Base-by-base conservation (phyloP, 768 basidiomycete species). In the Gloeostereum incarnatum region DNA sequence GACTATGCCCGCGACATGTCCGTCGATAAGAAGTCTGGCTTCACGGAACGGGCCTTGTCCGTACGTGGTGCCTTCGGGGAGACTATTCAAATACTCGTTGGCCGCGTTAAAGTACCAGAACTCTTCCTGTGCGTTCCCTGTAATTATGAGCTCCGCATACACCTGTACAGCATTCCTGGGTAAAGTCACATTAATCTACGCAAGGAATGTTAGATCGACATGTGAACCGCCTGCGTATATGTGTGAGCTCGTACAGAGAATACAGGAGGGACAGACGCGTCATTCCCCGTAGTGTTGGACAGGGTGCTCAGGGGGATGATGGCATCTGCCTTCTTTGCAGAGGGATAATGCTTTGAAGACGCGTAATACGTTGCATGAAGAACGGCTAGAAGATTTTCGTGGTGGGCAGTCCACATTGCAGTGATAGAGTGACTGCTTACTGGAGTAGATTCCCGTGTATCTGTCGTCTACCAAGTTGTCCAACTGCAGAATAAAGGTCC, bases 31-130 rank as follows among this genome's bases (percentile, higher is more conserved):
- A 9, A 73, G 48, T 9, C 70, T 56, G 5, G 72, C 63, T 54
- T 73, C 70, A 18, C 69, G 58, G 59, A 71, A 71, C 4, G 69
- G 66, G 1, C 69, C 70, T 20, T 34, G 52, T 23, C 44, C 54
- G 31, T 57, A 55, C 1, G 69, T 64, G 8, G 59, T 61, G 3
- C 61, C 71, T 1, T 55, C 29, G 1, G 82, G 84, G 6, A 88
- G 56, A 38, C 63, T 59, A 3, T 49, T 39, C 20, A 86, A 42
- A 50, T 77, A 84, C 41, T 75, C 50, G 46, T 82, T 72, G 4
- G 82, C 66, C 14, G 63, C 61, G 44, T 86, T 84, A 59, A 67
- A 75, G 49, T 86, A 88, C 85, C 86, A 89, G 51, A 86, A 87
- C 56, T 89, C 86, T 51, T 77, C 76, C 2, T 66, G 49, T 3